Conservation (phyloP, 1,139 yeast species). For the Candida smagusa region DNA sequence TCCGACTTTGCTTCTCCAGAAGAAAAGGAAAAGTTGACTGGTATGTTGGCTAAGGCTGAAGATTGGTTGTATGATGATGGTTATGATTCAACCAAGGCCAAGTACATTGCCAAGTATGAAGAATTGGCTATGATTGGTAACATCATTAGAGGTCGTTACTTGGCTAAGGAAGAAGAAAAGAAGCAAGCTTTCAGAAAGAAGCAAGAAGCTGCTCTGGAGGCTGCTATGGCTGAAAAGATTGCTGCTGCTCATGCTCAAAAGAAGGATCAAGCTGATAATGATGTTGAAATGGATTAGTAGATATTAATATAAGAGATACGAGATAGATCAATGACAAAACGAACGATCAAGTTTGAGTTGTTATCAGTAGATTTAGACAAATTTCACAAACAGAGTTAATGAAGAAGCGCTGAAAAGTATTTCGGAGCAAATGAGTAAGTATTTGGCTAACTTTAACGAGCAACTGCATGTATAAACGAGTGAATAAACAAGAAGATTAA, state of each 20-base stretch:
- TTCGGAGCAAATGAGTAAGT: too few species aligned
- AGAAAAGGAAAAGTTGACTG: slow-evolving; percentile 79
- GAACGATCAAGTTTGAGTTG: too few species aligned
- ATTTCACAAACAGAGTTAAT: too few species aligned
- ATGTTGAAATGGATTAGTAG: slow-evolving; percentile 37
- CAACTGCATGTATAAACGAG: too few species aligned
- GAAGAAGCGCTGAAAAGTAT: too few species aligned
- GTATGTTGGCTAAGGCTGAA: slow-evolving; percentile 80
- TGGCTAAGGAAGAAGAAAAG: slow-evolving; percentile 93
- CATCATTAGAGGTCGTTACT: slow-evolving; percentile 91
- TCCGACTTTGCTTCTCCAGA: slow-evolving; percentile 84
- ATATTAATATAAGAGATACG: too few species aligned
- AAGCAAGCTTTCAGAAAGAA: slow-evolving; percentile 83
- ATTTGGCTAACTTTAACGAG: too few species aligned
- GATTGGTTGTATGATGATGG: slow-evolving; percentile 99
- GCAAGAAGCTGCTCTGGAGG: slow-evolving; percentile 83
- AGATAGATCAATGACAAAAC: too few species aligned
- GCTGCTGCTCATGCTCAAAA: slow-evolving; percentile 70
- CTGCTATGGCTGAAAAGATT: slow-evolving; percentile 86
- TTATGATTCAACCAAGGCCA: slow-evolving; percentile 93
- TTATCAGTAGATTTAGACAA: too few species aligned
- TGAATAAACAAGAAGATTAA: too few species aligned
- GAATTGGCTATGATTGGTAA: slow-evolving; percentile 95
- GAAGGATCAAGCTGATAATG: slow-evolving; percentile 31
- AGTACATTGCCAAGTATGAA: slow-evolving; percentile 96